Base-by-base conservation (phyloP, 2,329 filamentous ascomycete genomes). In the Alternaria sp. region DNA sequence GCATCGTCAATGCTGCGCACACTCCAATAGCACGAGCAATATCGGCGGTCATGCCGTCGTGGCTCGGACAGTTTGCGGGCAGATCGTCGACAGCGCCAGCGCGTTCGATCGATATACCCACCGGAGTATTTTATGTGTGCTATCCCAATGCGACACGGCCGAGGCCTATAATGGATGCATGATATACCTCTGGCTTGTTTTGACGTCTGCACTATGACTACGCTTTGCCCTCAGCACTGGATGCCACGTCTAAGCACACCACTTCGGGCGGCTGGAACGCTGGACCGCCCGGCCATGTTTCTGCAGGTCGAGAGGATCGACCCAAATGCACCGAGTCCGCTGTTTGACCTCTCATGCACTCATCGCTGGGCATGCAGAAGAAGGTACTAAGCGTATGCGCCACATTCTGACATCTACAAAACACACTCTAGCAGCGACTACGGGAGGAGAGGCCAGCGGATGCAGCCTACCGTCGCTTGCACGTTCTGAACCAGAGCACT, bases 51-150 rank as follows among this genome's bases (percentile, higher is more conserved):
- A 64, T 67, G 65, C 53, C 54, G 48, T 58, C 7, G 43, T 57
- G 54, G 57, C 59, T 76, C 75, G 74, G 75, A 69, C 70, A 75
- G 67, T 78, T 77, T 75, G 49, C 67, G 71, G 70, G 64, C 63
- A 67, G 74, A 78, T 78, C 75, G 60, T 71, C 68, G 52, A 71
- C 70, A 68, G 70, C 67, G 66, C 72, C 71, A 68, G 69, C 60
- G 69, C 60, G 60, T 66, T 52, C 61, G 72, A 70, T 74, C 70
- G 67, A 68, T 69, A 68, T 68, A 71, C 64, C 67, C 71, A 68
- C 74, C 75, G 76, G 75, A 78, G 70, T 67, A 71, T 77, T 78
- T 73, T 72, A 64, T 62, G 65, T 69, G 67, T 56, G 58, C 70
- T 63, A 60, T 61, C 59, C 64, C 53, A 66, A 67, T 67, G 63